Evolutionary conservation across 768 basidiomycete species (phyloP).

Genomic region (Mycena maculata): DNA sequence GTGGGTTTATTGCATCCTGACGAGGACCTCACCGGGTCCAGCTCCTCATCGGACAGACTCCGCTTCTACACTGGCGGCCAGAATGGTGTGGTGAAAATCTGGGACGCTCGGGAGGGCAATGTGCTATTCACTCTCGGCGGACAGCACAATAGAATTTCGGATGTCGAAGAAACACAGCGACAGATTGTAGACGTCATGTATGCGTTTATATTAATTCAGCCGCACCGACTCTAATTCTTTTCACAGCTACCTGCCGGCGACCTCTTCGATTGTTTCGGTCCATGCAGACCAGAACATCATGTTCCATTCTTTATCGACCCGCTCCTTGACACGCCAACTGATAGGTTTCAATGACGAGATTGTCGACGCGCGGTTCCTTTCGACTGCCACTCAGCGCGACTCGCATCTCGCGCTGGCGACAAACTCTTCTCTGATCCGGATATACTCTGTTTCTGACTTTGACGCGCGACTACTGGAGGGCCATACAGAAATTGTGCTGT

Average conservation of each 20-base stretch:
- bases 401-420: slow-evolving; percentile 93
- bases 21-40: slow-evolving; percentile 60
- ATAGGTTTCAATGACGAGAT: slow-evolving; percentile 99
- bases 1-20: slow-evolving; percentile 75
- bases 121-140: slow-evolving; percentile 70
- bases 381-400: slow-evolving; percentile 56
- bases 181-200: slow-evolving; percentile 89
- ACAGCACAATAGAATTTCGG: slow-evolving; percentile 57
- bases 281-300: slow-evolving; percentile 98
- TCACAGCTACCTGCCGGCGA: slow-evolving; percentile 74
- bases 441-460: slow-evolving; percentile 81
- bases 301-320: slow-evolving; percentile 83
- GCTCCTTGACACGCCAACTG: slow-evolving; percentile 78
- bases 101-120: slow-evolving; percentile 80
- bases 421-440: slow-evolving; percentile 93
- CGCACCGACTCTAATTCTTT: slow-evolving; percentile 22
- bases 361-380: slow-evolving; percentile 87
- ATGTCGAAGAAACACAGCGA: slow-evolving; percentile 79
- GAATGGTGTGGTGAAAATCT: slow-evolving; percentile 85
- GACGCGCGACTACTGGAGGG: slow-evolving; percentile 90
- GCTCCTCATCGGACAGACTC: slow-evolving; percentile 54
- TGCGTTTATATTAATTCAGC: slow-evolving; percentile 46
- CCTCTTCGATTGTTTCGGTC: slow-evolving; percentile 78
- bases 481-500: slow-evolving; percentile 92
- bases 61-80: slow-evolving; percentile 92